These are phyloP conservation scores for Pichia rugopelliculosa DNA, from an alignment of 805 yeast genomes.

Conservation along the genomic window DNA sequence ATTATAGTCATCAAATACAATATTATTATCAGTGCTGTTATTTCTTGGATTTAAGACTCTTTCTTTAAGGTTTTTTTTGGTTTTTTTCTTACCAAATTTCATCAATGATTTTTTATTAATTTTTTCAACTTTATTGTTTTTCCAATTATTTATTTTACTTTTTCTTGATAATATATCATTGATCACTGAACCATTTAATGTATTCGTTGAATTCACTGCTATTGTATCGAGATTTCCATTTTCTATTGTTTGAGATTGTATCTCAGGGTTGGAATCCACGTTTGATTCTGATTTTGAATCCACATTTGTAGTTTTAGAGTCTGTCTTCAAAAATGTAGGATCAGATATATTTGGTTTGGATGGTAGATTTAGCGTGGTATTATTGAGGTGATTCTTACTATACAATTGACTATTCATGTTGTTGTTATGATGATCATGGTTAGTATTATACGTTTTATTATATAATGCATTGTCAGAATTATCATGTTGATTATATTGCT, in stretches of 20 bases:
- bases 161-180: constrained; percentile 28
- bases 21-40: no score
- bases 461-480: not conserved
- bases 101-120: constrained; percentile 15
- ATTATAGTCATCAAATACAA: not conserved
- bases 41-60: not conserved
- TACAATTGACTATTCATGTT: not conserved
- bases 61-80: not conserved
- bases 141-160: constrained; percentile 55
- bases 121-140: not conserved
- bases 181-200: not conserved
- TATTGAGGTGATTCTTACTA: not conserved
- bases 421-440: not conserved
- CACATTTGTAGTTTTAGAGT: no score
- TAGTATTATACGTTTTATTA: not conserved
- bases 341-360: not conserved
- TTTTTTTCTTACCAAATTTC: constrained; percentile 17
- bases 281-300: not conserved
- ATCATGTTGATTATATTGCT: not conserved
- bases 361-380: not conserved
- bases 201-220: not conserved
- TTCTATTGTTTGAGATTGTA: not conserved
- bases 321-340: not conserved
- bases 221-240: not conserved
- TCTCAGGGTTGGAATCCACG: not conserved